Percentiles rank a stretch among this genome's conserved stretches.
These are phyloP conservation scores for Alternaria sp. DNA, from an alignment of 2,329 filamentous ascomycete genomes.

Conservation along the genomic window DNA sequence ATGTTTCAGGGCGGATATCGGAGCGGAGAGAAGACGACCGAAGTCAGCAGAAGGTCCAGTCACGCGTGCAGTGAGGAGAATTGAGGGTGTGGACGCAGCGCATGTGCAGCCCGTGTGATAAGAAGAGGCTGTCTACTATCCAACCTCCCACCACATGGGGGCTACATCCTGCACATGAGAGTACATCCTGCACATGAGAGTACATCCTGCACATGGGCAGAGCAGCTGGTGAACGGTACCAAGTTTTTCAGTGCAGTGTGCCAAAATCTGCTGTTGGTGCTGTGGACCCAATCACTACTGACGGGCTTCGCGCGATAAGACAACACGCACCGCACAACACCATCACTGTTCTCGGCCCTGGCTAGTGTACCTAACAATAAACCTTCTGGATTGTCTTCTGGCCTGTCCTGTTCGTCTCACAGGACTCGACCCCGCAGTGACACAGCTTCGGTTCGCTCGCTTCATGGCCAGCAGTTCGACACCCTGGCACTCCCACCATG, in stretches of 20 bases:
- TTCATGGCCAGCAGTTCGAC: constrained; percentile 4
- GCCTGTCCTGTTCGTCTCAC: background rate
- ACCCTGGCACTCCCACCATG: background rate
- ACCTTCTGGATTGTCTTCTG: background rate
- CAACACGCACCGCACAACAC: background rate
- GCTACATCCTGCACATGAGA: background rate
- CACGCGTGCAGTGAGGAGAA: background rate
- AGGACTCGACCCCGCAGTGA: constrained; percentile 7
- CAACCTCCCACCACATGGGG: background rate
- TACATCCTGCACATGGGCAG: background rate
- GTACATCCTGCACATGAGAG: background rate
- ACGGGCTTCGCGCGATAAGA: background rate
- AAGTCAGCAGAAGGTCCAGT: background rate
- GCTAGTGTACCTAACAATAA: constrained; percentile 1
- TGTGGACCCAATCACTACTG: background rate
- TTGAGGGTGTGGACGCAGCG: background rate
- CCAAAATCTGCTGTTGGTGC: background rate
- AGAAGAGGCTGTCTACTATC: background rate
- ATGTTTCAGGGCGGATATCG: constrained; percentile 1
- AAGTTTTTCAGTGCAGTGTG: background rate
- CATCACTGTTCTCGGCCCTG: background rate
- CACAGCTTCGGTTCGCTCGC: constrained; percentile 1
- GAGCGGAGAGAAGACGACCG: background rate
- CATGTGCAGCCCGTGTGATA: background rate
- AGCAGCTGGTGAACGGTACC: background rate